A percentile compares a stretch with the other conserved stretches of the same genome.
Conservation (phyloP, 139 green algal species). For the Chlamydomonas asymmetrica region DNA sequence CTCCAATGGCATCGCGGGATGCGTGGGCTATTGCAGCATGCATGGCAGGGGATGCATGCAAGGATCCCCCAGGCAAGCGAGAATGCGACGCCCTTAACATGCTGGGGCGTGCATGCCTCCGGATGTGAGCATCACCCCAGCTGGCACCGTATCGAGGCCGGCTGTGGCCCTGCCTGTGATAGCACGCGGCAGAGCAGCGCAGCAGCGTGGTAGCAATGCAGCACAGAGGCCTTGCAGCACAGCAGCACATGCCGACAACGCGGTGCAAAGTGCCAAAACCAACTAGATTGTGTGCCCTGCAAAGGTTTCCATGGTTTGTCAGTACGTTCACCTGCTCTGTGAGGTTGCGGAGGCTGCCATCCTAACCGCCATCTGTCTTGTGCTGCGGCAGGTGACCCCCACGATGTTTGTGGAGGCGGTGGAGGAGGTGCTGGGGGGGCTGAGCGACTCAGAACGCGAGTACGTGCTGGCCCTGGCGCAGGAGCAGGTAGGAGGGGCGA, state of each 20-base stretch:
- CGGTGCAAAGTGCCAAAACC: background rate
- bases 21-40: no score
- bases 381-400: background rate
- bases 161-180: no score
- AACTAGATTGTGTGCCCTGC: background rate
- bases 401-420: no score
- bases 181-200: no score
- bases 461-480: background rate
- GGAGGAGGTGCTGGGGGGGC: background rate
- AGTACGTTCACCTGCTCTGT: background rate
- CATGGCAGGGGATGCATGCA: no score
- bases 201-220: no score
- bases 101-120: no score
- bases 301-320: background rate
- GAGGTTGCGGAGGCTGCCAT: background rate
- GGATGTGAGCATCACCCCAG: no score
- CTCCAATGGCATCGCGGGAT: no score
- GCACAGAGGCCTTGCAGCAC: background rate
- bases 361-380: background rate
- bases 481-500: constrained; percentile 15
- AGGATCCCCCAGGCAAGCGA: no score
- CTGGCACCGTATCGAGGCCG: no score
- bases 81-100: no score
- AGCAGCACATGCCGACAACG: background rate
- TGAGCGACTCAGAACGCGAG: constrained; percentile 7